Percentiles rank a stretch among this genome's conserved stretches.
phyloP scores from a whole-genome alignment of 352 stramenopile species.

The Elongisporangium prolatum region DNA sequence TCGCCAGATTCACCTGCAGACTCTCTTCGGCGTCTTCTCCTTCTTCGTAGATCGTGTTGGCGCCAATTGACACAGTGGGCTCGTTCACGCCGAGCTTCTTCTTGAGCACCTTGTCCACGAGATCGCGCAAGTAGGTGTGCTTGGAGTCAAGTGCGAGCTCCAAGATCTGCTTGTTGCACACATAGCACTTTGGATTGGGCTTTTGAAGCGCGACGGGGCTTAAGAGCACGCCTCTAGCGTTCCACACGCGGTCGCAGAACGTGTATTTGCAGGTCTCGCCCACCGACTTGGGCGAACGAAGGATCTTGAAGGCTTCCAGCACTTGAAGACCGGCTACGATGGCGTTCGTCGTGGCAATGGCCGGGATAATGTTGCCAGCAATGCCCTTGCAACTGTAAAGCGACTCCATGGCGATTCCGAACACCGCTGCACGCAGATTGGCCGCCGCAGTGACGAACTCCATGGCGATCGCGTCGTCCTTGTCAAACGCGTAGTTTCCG shows the following conservation, averaged over 20 bases:
- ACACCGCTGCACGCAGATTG: slow-evolving; percentile 93
- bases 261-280: slow-evolving; percentile 88
- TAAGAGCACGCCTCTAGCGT: slow-evolving; percentile 90
- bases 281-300: slow-evolving; percentile 59
- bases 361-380: slow-evolving; percentile 99
- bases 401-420: slow-evolving; percentile 77
- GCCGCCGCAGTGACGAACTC: slow-evolving; percentile 97
- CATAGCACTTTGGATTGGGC: slow-evolving; percentile 94
- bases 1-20: slow-evolving; percentile 84
- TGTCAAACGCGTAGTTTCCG: slow-evolving; percentile 94
- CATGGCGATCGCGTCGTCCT: slow-evolving; percentile 96
- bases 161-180: slow-evolving; percentile 92
- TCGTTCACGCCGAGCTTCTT: slow-evolving; percentile 89
- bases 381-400: slow-evolving; percentile 97
- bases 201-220: slow-evolving; percentile 85
- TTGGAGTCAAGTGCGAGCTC: slow-evolving; percentile 89
- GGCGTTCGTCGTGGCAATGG: slow-evolving; percentile 99
- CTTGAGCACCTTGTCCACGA: slow-evolving; percentile 84
- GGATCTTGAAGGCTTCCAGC: slow-evolving; percentile 80
- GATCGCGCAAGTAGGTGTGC: slow-evolving; percentile 67
- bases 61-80: slow-evolving; percentile 80
- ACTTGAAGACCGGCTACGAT: slow-evolving; percentile 96
- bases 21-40: slow-evolving; percentile 88
- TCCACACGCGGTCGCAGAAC: slow-evolving; percentile 91
- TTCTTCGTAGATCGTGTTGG: slow-evolving; percentile 94